Base-by-base conservation (phyloP, 176 grass and related monocot species). In the Eleusine coracana region DNA sequence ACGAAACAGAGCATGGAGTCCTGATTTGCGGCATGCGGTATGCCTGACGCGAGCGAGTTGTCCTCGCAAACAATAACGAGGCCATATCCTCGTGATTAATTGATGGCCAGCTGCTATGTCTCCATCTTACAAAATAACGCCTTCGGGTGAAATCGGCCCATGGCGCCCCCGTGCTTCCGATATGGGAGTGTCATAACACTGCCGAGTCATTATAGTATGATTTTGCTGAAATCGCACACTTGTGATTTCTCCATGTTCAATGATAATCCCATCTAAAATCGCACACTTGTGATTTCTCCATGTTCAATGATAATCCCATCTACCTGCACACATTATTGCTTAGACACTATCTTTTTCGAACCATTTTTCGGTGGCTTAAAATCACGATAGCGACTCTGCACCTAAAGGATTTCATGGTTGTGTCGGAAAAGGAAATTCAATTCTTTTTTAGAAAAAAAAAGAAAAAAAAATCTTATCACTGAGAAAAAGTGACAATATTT, bases 401-500 rank as follows among this genome's bases (percentile, higher is more conserved):
- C 88, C 88, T 83, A 90, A 55, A 83, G 61, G 49, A 66, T 79
- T 78, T 70, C 58, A 39, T 50, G 72, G 37, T 10, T 64, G 10
- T 71, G 5, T 89, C 61, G 72, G 84, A 83, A 78, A 85, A 73
- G 3, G 45, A 65, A 86, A 77, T 61, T 81, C 21, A 27, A 34
- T 72, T 41, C 16, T 13, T 27, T 82, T 59, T 18, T 10, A 13
- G 41, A 34, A 21, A 55, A 13, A 66, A 58, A 29, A 58, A 36
- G 15, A 36, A 15, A 39, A 78, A 14, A 20, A 1, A 2, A 28
- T 64, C 20, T 37, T 20, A 61, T 51, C 18, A 1, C 9, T 3
- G n/a, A 49, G 34, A 3, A 18, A 9, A 15, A 7, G 37, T 2
- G 21, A 55, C 67, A 58, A 52, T 37, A 34, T 27, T 31, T 58